Evolutionary conservation across 108 stramenopile genomes (phyloP).

Genomic region (Cyclotella atomus): DNA sequence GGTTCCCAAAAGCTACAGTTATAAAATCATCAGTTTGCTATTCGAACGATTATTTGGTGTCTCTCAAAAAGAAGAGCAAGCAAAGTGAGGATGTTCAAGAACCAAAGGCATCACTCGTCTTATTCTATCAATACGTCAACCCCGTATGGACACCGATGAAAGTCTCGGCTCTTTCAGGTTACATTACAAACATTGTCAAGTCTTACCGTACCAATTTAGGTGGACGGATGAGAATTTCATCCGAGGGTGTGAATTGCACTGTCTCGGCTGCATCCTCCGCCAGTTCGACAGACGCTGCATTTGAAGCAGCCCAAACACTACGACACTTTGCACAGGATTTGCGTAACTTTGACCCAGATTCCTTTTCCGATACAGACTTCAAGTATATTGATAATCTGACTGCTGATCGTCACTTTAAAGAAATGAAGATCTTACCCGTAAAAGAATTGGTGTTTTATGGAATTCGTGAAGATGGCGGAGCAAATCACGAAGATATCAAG

Average conservation of each 20-base stretch:
- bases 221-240: slow-evolving; percentile 80
- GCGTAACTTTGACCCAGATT: slow-evolving; percentile 59
- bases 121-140: slow-evolving; percentile 85
- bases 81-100: slow-evolving; percentile 8
- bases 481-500: neutral
- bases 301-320: slow-evolving; percentile 57
- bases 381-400: slow-evolving; percentile 80
- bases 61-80: slow-evolving; percentile 13
- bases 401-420: slow-evolving; percentile 86
- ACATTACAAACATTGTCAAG: slow-evolving; percentile 56
- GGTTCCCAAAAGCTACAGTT: slow-evolving; percentile 84
- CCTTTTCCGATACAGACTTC: slow-evolving; percentile 78
- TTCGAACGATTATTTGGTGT: slow-evolving; percentile 52
- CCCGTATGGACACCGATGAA: slow-evolving; percentile 58
- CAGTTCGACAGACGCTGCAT: slow-evolving; percentile 39
- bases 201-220: slow-evolving; percentile 62
- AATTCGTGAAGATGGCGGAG: slow-evolving; percentile 62
- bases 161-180: slow-evolving; percentile 60
- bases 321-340: slow-evolving; percentile 75
- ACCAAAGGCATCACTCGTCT: slow-evolving; percentile 65
- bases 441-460: slow-evolving; percentile 94
- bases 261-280: slow-evolving; percentile 50
- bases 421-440: slow-evolving; percentile 87
- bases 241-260: slow-evolving; percentile 85
- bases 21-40: slow-evolving; percentile 71